Conservation (phyloP, 306 rosid genomes). For the Fagus crenata region DNA sequence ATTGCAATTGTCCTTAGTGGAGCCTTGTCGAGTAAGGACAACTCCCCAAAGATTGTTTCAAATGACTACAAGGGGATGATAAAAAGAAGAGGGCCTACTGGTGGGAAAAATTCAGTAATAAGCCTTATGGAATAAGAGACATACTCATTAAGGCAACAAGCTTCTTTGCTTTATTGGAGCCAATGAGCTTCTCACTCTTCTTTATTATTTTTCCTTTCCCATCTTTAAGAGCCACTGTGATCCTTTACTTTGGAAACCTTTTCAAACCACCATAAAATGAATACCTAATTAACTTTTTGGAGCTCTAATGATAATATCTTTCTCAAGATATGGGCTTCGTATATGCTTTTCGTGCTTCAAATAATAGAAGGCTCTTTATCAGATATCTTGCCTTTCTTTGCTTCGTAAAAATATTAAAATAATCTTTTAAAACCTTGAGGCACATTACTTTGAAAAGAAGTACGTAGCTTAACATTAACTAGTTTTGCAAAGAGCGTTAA, state of each 20-base stretch:
- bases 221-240: constrained; percentile 45
- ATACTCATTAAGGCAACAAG: constrained; percentile 41
- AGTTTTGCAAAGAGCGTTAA: background rate
- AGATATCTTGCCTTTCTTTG: constrained; percentile 33
- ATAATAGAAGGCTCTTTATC: constrained; percentile 28
- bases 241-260: constrained; percentile 59
- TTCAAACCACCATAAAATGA: constrained; percentile 42
- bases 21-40: constrained; percentile 32
- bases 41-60: constrained; percentile 24
- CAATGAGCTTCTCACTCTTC: constrained; percentile 38
- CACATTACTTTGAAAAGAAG: constrained; percentile 31
- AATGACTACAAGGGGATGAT: background rate
- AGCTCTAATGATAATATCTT: constrained; percentile 47
- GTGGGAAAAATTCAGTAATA: constrained; percentile 39
- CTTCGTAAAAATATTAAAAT: constrained; percentile 31
- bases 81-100: constrained; percentile 39
- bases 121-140: constrained; percentile 40
- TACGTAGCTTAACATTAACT: constrained; percentile 2
- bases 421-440: constrained; percentile 28
- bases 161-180: constrained; percentile 42
- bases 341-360: constrained; percentile 26
- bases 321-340: constrained; percentile 44
- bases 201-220: constrained; percentile 34
- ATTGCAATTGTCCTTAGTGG: constrained; percentile 10
- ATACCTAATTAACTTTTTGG: constrained; percentile 51